Evolutionary conservation across 2,329 filamentous ascomycete species (phyloP).

Genomic region (Sclerotinia spermophila): DNA sequence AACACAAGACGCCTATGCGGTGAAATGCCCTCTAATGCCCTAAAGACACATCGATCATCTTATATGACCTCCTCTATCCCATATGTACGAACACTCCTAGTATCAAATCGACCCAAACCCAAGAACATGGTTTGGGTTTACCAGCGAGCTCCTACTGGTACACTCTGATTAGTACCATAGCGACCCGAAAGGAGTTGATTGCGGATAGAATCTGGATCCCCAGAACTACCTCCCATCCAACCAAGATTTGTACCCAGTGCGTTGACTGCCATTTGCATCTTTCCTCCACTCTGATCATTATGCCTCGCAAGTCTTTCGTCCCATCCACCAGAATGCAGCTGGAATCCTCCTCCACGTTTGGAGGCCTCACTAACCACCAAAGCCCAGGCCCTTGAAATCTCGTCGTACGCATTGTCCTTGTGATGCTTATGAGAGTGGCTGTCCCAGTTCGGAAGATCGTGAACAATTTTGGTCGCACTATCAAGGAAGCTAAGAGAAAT

Average conservation of each 20-base stretch:
- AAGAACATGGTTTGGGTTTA: neutral
- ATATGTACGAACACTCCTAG: conserved; percentile 32
- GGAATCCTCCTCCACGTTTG: conserved; percentile 87
- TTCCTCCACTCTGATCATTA: conserved; percentile 80
- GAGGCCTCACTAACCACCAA: conserved; percentile 85
- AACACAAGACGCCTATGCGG: conserved; percentile 18
- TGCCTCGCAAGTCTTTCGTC: conserved; percentile 84
- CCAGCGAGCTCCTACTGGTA: conserved; percentile 60
- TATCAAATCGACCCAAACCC: neutral
- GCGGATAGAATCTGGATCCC: conserved; percentile 54
- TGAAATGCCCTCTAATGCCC: conserved; percentile 18
- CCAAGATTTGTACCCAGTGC: conserved; percentile 71
- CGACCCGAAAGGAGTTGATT: conserved; percentile 60
- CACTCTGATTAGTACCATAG: conserved; percentile 51
- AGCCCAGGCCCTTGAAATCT: conserved; percentile 91
- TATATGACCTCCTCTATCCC: conserved; percentile 18
- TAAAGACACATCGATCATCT: conserved; percentile 10
- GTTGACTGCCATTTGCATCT: conserved; percentile 73
- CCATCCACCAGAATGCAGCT: conserved; percentile 87
- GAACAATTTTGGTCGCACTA: conserved; percentile 83
- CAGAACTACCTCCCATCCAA: conserved; percentile 60
- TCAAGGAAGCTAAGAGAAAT: conserved; percentile 85
- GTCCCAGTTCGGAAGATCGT: conserved; percentile 87
- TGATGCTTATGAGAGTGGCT: conserved; percentile 83
- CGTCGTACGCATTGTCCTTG: conserved; percentile 94